A percentile compares a stretch with the other conserved stretches of the same genome.
Conservation (phyloP, 768 basidiomycete genomes). For the Lactarius evosmus region DNA sequence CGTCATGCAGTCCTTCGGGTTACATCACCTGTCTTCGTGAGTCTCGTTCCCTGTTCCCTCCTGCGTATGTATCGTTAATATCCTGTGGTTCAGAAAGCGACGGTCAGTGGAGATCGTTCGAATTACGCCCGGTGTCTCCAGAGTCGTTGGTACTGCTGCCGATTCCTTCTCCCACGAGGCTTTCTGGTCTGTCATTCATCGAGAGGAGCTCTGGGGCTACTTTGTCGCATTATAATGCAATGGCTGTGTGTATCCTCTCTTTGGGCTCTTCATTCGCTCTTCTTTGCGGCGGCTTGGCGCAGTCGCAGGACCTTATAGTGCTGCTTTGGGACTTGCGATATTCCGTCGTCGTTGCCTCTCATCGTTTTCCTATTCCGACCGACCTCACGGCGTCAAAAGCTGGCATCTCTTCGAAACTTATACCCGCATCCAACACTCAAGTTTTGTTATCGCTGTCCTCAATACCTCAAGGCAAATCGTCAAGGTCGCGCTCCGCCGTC, state of each 20-base stretch:
- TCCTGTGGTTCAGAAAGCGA: conserved; percentile 38
- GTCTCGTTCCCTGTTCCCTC: conserved; percentile 7
- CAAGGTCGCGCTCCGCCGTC: conserved; percentile 46
- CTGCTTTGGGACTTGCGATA: conserved; percentile 71
- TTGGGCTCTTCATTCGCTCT: conserved; percentile 58
- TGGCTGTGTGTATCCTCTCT: conserved; percentile 43
- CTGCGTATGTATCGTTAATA: not conserved
- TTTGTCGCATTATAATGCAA: not conserved
- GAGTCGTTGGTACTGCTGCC: not conserved
- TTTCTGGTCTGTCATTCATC: conserved; percentile 23
- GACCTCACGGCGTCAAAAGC: conserved; percentile 36
- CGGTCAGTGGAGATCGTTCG: conserved; percentile 44
- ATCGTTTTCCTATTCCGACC: conserved; percentile 50
- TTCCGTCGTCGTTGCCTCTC: conserved; percentile 56
- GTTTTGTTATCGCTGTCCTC: conserved; percentile 52
- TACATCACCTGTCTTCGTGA: conserved; percentile 35
- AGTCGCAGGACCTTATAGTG: conserved; percentile 46
- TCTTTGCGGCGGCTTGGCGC: conserved; percentile 44
- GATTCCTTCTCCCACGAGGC: conserved; percentile 10
- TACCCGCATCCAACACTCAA: conserved; percentile 43
- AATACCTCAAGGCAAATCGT: conserved; percentile 18
- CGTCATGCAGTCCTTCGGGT: conserved; percentile 35
- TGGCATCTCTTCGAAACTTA: conserved; percentile 35
- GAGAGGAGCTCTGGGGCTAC: conserved; percentile 1
- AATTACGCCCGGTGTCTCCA: conserved; percentile 26